These are phyloP conservation scores for Citrus sp. DNA, from an alignment of 345 rosid genomes.

Conservation along the genomic window DNA sequence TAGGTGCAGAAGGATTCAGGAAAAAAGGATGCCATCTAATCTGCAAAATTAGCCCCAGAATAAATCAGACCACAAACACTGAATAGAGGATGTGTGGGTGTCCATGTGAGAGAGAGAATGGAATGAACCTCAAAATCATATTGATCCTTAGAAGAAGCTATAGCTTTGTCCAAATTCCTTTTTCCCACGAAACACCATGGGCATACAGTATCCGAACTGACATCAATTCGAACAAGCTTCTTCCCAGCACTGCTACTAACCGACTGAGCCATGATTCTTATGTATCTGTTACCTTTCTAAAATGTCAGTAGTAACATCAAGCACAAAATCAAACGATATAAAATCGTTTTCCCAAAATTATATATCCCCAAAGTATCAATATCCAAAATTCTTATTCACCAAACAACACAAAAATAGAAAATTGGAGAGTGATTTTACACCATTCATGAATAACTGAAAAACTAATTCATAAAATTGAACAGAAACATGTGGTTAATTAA, in stretches of 20 bases:
- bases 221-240: conserved; percentile 57
- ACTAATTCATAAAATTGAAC: background rate
- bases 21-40: conserved; percentile 83
- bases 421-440: background rate
- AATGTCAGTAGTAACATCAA: conserved; percentile 9
- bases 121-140: conserved; percentile 63
- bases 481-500: background rate
- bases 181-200: conserved; percentile 91
- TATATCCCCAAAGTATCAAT: background rate
- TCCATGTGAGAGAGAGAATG: conserved; percentile 10
- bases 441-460: background rate
- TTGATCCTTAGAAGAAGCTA: conserved; percentile 55
- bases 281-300: conserved; percentile 26
- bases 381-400: background rate
- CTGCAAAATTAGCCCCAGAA: conserved; percentile 32
- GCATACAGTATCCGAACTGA: conserved; percentile 82
- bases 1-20: conserved; percentile 81
- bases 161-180: conserved; percentile 75
- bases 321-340: background rate
- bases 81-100: background rate
- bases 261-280: conserved; percentile 50
- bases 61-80: conserved; percentile 5
- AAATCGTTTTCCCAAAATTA: background rate
- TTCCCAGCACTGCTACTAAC: conserved; percentile 36
- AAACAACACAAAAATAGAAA: background rate